These are phyloP conservation scores for Oryza glumipatula DNA, from an alignment of 176 grass and related monocot genomes.

Conservation along the genomic window DNA sequence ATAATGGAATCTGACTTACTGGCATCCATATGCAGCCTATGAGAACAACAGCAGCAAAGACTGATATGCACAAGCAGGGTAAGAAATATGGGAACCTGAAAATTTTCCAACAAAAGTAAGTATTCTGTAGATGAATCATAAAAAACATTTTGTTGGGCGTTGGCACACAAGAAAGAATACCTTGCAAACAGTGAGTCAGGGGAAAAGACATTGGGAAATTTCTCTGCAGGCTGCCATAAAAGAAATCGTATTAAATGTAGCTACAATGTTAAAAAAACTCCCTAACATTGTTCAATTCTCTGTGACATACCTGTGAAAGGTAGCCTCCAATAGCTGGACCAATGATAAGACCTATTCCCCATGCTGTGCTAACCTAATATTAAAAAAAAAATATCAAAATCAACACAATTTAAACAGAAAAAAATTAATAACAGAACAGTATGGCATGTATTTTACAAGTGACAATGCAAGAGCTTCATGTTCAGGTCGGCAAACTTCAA, in stretches of 20 bases:
- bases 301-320: slow-evolving; percentile 65
- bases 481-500: slow-evolving; percentile 83
- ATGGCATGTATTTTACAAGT: slow-evolving; percentile 56
- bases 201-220: slow-evolving; percentile 83
- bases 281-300: slow-evolving; percentile 2
- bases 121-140: slow-evolving; percentile 11
- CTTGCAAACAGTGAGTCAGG: slow-evolving; percentile 74
- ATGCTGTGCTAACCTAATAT: slow-evolving; percentile 62
- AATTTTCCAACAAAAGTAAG: slow-evolving; percentile 40
- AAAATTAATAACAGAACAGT: background rate
- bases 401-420: slow-evolving; percentile 9
- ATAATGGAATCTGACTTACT: slow-evolving; percentile 39
- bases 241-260: slow-evolving; percentile 16
- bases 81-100: slow-evolving; percentile 90
- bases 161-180: slow-evolving; percentile 39
- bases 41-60: slow-evolving; percentile 69
- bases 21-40: slow-evolving; percentile 92
- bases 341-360: slow-evolving; percentile 83
- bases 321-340: slow-evolving; percentile 94
- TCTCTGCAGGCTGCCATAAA: slow-evolving; percentile 80
- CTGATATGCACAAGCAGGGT: slow-evolving; percentile 74
- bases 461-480: slow-evolving; percentile 84
- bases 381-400: slow-evolving; percentile 3
- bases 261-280: too few species aligned
- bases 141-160: slow-evolving; percentile 14